Evolutionary conservation across 169 alveolate genomes (phyloP).

Genomic region (Babesia gibsoni): DNA sequence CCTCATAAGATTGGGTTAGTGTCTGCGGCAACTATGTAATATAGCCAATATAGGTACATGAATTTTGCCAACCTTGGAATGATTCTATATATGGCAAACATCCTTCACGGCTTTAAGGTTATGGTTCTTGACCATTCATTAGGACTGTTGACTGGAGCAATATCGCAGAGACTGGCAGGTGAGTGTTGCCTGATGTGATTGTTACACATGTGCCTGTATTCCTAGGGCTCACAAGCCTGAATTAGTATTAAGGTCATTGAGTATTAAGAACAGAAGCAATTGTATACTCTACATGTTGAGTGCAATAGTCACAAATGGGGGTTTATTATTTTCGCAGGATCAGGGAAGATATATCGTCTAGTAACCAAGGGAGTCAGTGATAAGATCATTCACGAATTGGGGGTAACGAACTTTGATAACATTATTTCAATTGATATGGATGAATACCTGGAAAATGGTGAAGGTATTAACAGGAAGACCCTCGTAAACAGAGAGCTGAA

Average conservation of each 20-base stretch:
- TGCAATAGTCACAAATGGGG: not conserved
- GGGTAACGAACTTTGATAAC: conserved; percentile 42
- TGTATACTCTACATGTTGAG: too few species aligned
- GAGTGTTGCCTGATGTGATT: not conserved
- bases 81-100: conserved; percentile 49
- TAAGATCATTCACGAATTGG: conserved; percentile 60
- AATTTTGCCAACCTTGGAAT: conserved; percentile 47
- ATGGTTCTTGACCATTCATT: conserved; percentile 61
- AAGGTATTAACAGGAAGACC: too few species aligned
- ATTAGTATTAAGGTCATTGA: too few species aligned
- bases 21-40: not conserved
- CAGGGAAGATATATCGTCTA: conserved; percentile 56
- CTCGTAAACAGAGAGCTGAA: too few species aligned
- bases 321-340: not conserved
- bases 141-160: conserved; percentile 50
- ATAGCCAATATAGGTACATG: conserved; percentile 3
- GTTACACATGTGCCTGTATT: too few species aligned
- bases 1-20: conserved; percentile 62
- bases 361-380: conserved; percentile 63
- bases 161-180: conserved; percentile 55
- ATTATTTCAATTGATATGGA: conserved; percentile 41
- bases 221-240: too few species aligned
- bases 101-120: not conserved
- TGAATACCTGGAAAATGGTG: too few species aligned
- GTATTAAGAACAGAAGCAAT: too few species aligned